phyloP scores from a whole-genome alignment of 1,284 basidiomycete genomes.

The Leccinum subspadiceum region DNA sequence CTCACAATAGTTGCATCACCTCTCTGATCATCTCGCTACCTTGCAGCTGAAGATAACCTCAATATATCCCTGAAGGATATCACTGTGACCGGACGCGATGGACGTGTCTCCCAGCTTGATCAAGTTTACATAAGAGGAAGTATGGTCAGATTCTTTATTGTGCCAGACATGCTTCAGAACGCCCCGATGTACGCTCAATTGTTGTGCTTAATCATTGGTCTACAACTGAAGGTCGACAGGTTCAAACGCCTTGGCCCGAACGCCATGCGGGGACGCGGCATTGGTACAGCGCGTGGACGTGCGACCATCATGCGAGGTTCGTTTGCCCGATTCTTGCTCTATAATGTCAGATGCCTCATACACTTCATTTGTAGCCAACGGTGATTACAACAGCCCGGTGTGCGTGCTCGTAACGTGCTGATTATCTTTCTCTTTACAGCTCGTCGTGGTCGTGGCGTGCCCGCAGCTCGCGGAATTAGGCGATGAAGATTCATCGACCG shows the following conservation, averaged over 20 bases:
- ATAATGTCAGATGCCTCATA: conserved; percentile 13
- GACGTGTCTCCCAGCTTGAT: conserved; percentile 98
- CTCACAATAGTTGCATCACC: conserved; percentile 10
- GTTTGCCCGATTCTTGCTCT: conserved; percentile 27
- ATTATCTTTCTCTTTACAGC: conserved; percentile 42
- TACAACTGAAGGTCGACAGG: conserved; percentile 48
- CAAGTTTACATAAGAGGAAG: conserved; percentile 99
- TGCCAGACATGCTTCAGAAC: conserved; percentile 98
- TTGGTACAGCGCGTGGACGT: conserved; percentile 95
- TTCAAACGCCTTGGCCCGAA: conserved; percentile 99
- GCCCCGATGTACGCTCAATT: conserved; percentile 86
- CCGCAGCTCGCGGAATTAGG: conserved; percentile 71
- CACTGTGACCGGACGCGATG: conserved; percentile 97
- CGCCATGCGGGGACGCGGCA: conserved; percentile 98
- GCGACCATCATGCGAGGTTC: conserved; percentile 93
- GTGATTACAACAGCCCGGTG: conserved; percentile 36
- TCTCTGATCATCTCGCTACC: conserved; percentile 21
- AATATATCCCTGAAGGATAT: conserved; percentile 97
- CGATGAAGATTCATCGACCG: conserved; percentile 44
- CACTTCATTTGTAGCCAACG: conserved; percentile 51
- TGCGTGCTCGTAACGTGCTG: conserved; percentile 9
- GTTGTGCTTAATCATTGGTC: not conserved
- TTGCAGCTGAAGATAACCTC: conserved; percentile 93
- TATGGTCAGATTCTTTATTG: conserved; percentile 98
- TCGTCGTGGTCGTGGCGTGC: conserved; percentile 80